Evolutionary conservation across 2,329 filamentous ascomycete species (phyloP).

Genomic region (Aspergillus sp.): DNA sequence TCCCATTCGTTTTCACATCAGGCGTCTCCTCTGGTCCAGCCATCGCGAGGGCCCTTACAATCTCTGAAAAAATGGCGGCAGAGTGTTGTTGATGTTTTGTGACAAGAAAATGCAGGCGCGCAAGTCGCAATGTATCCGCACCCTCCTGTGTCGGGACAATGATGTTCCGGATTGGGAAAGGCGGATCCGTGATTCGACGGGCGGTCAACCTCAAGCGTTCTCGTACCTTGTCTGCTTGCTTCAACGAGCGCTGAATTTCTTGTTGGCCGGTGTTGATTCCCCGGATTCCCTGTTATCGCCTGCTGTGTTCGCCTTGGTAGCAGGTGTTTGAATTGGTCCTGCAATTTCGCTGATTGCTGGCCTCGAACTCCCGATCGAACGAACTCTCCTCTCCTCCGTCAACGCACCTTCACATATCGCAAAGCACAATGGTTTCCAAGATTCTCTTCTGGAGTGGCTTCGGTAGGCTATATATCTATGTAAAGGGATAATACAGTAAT

Average conservation of each 20-base stretch:
- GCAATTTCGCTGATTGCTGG: not conserved
- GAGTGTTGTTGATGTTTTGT: not conserved
- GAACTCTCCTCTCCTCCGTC: slow-evolving; percentile 12
- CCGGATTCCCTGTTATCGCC: not conserved
- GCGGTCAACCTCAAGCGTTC: slow-evolving; percentile 12
- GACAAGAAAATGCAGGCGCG: not conserved
- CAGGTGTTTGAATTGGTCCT: not conserved
- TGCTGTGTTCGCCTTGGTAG: not conserved
- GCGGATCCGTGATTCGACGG: slow-evolving; percentile 29
- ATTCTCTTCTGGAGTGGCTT: slow-evolving; percentile 61
- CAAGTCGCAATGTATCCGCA: slow-evolving; percentile 3
- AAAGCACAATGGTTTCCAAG: slow-evolving; percentile 42
- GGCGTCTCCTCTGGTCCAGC: slow-evolving; percentile 26
- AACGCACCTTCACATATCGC: slow-evolving; percentile 6
- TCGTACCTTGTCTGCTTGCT: slow-evolving; percentile 16
- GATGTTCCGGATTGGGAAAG: slow-evolving; percentile 25
- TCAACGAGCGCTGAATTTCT: slow-evolving; percentile 14
- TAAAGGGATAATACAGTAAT: not conserved
- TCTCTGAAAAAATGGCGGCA: not conserved
- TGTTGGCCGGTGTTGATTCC: slow-evolving; percentile 9
- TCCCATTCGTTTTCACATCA: slow-evolving; percentile 18
- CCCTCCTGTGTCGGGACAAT: slow-evolving; percentile 6
- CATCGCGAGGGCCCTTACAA: slow-evolving; percentile 16
- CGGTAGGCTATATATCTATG: slow-evolving; percentile 54
- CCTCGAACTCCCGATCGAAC: not conserved